Conservation (phyloP, 2,329 filamentous ascomycete genomes). For the Neonectria punicea region DNA sequence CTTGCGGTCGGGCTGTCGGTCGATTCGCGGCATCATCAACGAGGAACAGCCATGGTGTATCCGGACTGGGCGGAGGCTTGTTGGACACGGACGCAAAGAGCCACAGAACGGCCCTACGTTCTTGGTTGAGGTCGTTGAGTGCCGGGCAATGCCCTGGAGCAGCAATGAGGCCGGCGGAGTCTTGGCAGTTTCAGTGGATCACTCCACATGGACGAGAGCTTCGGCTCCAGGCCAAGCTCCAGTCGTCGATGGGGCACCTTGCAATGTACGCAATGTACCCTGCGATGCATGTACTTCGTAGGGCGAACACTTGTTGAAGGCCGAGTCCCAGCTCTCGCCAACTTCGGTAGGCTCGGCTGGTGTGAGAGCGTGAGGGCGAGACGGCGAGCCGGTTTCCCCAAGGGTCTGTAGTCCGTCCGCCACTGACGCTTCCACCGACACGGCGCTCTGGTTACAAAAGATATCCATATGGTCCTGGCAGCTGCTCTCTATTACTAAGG, state of each 20-base stretch:
- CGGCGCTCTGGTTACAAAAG: not conserved
- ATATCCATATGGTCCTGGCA: not conserved
- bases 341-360: slow-evolving; percentile 15
- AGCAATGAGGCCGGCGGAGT: slow-evolving; percentile 10
- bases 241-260: slow-evolving; percentile 1
- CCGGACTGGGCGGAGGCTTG: not conserved
- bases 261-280: slow-evolving; percentile 1
- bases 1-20: slow-evolving; percentile 9
- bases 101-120: not conserved
- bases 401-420: not conserved
- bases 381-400: not conserved
- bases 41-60: not conserved
- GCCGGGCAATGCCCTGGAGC: slow-evolving; percentile 11
- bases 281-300: not conserved
- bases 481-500: not conserved
- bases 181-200: slow-evolving; percentile 17
- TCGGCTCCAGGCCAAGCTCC: slow-evolving; percentile 3
- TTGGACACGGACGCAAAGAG: slow-evolving; percentile 2
- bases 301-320: not conserved
- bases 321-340: slow-evolving; percentile 6
- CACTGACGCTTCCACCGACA: not conserved
- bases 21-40: not conserved
- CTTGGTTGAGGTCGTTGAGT: not conserved
- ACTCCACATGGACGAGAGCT: slow-evolving; percentile 10
- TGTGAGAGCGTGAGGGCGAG: not conserved